phyloP scores from a whole-genome alignment of 2,329 filamentous ascomycete genomes.

The Phoma sp. region DNA sequence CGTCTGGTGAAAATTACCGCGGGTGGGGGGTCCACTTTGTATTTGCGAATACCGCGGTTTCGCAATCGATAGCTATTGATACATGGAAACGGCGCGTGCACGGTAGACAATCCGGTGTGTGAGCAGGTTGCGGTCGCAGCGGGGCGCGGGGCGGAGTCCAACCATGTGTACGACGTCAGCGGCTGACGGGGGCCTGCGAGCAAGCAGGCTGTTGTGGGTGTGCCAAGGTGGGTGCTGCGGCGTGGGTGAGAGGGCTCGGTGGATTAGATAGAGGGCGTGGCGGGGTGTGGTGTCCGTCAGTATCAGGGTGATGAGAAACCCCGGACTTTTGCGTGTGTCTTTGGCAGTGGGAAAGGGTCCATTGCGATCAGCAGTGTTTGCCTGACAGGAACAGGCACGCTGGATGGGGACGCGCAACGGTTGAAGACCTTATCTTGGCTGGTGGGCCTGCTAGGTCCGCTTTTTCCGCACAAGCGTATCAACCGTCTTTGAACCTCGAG shows the following conservation, averaged over 20 bases:
- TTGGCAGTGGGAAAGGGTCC: conserved; percentile 1
- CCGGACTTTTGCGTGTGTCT: neutral
- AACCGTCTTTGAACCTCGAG: conserved; percentile 11
- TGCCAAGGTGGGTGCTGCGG: neutral
- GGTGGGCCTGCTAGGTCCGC: conserved; percentile 10
- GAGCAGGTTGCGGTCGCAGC: conserved; percentile 4
- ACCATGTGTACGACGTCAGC: conserved; percentile 12
- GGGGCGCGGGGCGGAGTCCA: conserved; percentile 9
- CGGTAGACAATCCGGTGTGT: conserved; percentile 1
- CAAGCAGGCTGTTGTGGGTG: neutral
- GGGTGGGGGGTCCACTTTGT: neutral
- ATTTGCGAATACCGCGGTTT: conserved; percentile 9
- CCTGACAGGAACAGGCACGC: neutral
- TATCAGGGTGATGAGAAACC: too few relatives aligned
- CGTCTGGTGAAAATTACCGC: conserved; percentile 3
- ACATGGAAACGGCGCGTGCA: neutral
- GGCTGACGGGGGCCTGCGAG: conserved; percentile 5
- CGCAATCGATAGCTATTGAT: neutral
- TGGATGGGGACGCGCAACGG: neutral
- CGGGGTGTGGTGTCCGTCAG: too few relatives aligned
- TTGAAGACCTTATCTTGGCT: conserved; percentile 10
- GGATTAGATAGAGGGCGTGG: too few relatives aligned
- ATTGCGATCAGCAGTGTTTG: neutral
- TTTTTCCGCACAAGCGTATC: conserved; percentile 13
- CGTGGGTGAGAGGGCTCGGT: neutral